Base-by-base conservation (phyloP, 176 grass and related monocot genomes). In the Lolium rigidum region DNA sequence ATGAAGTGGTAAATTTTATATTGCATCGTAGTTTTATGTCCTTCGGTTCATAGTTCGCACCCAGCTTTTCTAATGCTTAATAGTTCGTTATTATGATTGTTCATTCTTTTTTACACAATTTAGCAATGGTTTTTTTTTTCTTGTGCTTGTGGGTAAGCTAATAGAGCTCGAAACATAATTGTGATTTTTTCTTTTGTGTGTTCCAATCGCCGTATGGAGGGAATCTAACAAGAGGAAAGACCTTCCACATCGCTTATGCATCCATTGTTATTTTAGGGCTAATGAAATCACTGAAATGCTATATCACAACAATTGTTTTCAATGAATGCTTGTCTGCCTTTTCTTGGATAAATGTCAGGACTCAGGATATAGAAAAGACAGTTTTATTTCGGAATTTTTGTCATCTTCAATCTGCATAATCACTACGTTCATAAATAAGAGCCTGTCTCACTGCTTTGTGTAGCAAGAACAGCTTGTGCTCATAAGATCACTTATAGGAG, bases 1-100 rank as follows among this genome's bases (percentile, higher is more conserved):
- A 63, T 82, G 43, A 46, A 46, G 44, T 46, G 44, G 79, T 87
- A 82, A 28, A 37, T 0, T 55, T 77, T 52, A 15, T 77, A 17
- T 56, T 10, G 7, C 16, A 56, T 77, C 7, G 5, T 31, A 9
- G 28, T 6, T 41, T 41, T 41, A 76, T 74, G 4, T 74, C 31
- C 47, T 80, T 63, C 51, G n/a, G 10, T 15, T 6, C 7, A 65
- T 64, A 57, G 58, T 74, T 68, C 28, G 20, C 11, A 4, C 10
- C n/a, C 1, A 26, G 1, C 2, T 48, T 87, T 24, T 48, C 22
- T 48, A 4, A 82, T 26, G 22, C 25, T 13, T 41, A 41, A 41
- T 41, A 41, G 39, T 41, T 41, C 39, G 5, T 41, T 41, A 41
- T 41, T 41, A 41, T 41, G 39, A 41, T 41, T 6, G 39, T 2